Evolutionary conservation across 352 stramenopile genomes (phyloP).

Genomic region (Globisporangium sylvaticum): DNA sequence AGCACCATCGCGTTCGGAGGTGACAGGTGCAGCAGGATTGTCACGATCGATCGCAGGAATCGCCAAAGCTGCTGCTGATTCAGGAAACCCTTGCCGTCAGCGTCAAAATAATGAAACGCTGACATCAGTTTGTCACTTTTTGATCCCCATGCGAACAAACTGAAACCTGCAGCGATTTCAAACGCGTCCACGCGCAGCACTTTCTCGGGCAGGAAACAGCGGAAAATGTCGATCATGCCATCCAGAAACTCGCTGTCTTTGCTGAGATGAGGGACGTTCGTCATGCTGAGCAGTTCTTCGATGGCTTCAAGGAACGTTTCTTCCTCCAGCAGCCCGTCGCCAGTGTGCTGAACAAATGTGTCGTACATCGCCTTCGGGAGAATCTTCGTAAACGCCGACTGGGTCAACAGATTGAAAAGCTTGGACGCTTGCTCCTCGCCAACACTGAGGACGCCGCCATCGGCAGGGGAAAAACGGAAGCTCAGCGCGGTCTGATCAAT

Average conservation of each 20-base stretch:
- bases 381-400: constrained; percentile 72
- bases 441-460: constrained; percentile 56
- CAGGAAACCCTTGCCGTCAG: constrained; percentile 73
- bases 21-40: constrained; percentile 68
- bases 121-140: constrained; percentile 86
- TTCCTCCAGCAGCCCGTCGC: constrained; percentile 77
- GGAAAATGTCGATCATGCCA: constrained; percentile 72
- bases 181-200: constrained; percentile 70
- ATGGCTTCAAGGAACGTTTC: constrained; percentile 79
- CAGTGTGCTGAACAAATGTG: constrained; percentile 83
- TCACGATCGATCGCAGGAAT: constrained; percentile 79
- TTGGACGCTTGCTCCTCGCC: constrained; percentile 51
- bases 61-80: constrained; percentile 81
- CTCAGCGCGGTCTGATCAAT: constrained; percentile 27
- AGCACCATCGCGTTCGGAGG: constrained; percentile 55
- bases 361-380: constrained; percentile 77
- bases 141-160: constrained; percentile 73
- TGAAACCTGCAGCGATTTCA: constrained; percentile 80
- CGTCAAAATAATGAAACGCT: constrained; percentile 84
- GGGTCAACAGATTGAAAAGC: constrained; percentile 57
- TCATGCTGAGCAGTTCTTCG: constrained; percentile 79
- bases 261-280: constrained; percentile 62
- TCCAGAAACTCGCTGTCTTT: constrained; percentile 76
- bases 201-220: constrained; percentile 64
- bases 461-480: constrained; percentile 69